These are phyloP conservation scores for Globisporangium polare DNA, from an alignment of 352 stramenopile species.

Conservation along the genomic window DNA sequence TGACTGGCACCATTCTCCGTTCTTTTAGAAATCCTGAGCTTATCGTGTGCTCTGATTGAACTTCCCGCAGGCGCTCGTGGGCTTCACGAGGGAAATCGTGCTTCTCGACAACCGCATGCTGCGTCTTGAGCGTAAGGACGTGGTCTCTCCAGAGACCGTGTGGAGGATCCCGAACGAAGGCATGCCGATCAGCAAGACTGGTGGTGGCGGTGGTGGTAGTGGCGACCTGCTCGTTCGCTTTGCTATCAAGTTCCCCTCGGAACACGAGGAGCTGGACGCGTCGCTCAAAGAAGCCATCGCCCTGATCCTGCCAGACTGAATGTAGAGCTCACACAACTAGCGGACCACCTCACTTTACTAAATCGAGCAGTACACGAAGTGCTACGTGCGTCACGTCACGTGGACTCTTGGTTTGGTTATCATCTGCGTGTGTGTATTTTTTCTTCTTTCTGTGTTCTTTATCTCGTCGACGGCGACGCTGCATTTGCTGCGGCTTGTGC, in stretches of 20 bases:
- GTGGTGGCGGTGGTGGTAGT: slow-evolving; percentile 36
- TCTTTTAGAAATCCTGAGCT: not conserved
- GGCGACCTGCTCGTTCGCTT: slow-evolving; percentile 91
- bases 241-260: slow-evolving; percentile 84
- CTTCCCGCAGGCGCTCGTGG: slow-evolving; percentile 65
- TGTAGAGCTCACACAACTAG: not conserved
- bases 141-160: slow-evolving; percentile 86
- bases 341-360: not conserved
- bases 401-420: not conserved
- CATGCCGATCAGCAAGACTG: slow-evolving; percentile 84
- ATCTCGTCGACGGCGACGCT: not conserved
- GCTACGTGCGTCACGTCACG: not conserved
- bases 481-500: not conserved
- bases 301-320: slow-evolving; percentile 11
- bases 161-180: slow-evolving; percentile 84
- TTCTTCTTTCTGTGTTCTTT: slow-evolving; percentile 11
- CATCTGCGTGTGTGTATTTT: slow-evolving; percentile 9
- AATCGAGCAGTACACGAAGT: not conserved
- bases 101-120: slow-evolving; percentile 90
- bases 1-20: no score
- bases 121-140: slow-evolving; percentile 52
- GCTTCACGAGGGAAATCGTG: slow-evolving; percentile 81
- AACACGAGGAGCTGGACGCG: slow-evolving; percentile 32
- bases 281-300: slow-evolving; percentile 13
- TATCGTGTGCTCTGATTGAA: not conserved